Evolutionary conservation across 75 land plant species (phyloP).

Genomic region (Pseudotsuga menziesii): DNA sequence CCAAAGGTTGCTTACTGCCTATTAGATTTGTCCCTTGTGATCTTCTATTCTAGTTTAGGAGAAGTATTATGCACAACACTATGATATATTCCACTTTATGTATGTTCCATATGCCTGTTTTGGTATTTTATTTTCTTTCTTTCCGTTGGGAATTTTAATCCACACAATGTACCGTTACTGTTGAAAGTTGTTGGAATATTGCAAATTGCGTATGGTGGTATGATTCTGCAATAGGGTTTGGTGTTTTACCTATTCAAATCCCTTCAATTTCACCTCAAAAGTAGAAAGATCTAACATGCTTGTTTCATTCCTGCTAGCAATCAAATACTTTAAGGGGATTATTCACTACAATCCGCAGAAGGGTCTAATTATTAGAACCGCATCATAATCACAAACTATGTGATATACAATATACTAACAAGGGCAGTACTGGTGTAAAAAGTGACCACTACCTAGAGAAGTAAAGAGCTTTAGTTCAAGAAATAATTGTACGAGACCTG

Average conservation of each 20-base stretch:
- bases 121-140: not conserved
- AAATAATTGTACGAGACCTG: too few relatives aligned
- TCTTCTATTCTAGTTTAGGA: not conserved
- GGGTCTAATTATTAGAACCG: not conserved
- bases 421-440: too few relatives aligned
- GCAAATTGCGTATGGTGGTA: not conserved
- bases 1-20: not conserved
- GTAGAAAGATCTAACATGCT: not conserved
- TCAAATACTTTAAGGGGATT: not conserved
- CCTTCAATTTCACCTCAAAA: conserved; percentile 2
- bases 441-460: too few relatives aligned
- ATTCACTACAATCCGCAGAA: not conserved
- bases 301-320: not conserved
- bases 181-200: not conserved
- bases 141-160: not conserved
- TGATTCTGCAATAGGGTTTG: not conserved
- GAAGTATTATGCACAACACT: not conserved
- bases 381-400: not conserved
- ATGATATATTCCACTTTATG: not conserved
- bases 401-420: not conserved
- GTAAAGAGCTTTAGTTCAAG: too few relatives aligned
- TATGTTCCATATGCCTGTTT: not conserved
- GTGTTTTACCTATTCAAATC: not conserved
- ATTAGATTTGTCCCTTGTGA: not conserved
- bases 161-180: not conserved